Base-by-base conservation (phyloP, 2,329 filamentous ascomycete genomes). In the Metarhizium robertsii region DNA sequence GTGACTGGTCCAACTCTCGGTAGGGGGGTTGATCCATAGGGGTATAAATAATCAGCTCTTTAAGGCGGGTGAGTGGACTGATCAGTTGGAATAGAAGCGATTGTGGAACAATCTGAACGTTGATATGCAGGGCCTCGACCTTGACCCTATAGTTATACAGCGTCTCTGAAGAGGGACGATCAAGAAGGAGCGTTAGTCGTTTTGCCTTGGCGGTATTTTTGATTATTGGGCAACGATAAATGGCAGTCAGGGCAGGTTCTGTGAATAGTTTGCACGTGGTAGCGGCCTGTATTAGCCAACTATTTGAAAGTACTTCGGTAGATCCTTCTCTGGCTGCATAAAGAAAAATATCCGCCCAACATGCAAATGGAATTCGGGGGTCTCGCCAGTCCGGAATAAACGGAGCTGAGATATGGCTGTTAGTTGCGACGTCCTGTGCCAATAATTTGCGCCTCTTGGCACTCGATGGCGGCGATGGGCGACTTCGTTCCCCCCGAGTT, bases 21-120 rank as follows among this genome's bases (percentile, higher is more conserved):
- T 85, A 90, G 0, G 87, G 87, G 2, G 86, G 77, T 59, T 81
- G 72, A 63, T 95, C 88, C 51, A 80, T 75, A 11, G 79, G 79
- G 61, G 92, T 87, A 59, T 85, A 86, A 16, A 96, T 77, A 56
- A 90, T 82, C 36, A 96, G 70, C 51, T 85, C 79, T 53, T 79
- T 79, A 16, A 96, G 75, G 50, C 83, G 83, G 0, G 86, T 85
- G 6, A 90, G 77, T 49, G 80, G 76, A 45, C 76, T 74, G 20
- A 95, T 73, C 52, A 95, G 69, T 30, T 75, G 64, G 78, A 78
- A 63, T 7, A 72, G 40, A 3, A 66, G 50, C 5, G 57, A 42
- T 30, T 64, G 67, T 72, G 79, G 62, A 68, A 79, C 79, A 6
- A 85, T 81, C 61, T 92, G 79, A 11, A 86, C 83, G 64, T 94